A percentile compares a stretch with the other conserved stretches of the same genome.
These are phyloP conservation scores for Rhodotorula taiwanensis DNA, from an alignment of 768 basidiomycete species.

Conservation along the genomic window DNA sequence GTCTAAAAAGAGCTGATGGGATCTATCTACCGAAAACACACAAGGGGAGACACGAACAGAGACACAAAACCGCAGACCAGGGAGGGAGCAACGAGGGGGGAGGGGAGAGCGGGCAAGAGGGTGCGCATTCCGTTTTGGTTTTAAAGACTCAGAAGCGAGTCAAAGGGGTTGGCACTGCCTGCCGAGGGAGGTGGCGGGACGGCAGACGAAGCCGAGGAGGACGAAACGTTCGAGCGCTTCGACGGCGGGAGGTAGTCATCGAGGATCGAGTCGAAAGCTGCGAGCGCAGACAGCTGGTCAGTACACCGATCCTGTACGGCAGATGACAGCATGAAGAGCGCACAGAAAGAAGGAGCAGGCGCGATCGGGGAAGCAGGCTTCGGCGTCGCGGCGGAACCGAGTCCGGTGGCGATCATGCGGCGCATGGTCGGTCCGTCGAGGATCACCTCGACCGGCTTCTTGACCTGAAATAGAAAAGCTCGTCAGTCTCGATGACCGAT, in stretches of 20 bases:
- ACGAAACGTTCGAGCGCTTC: not conserved
- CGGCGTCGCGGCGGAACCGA: slow-evolving; percentile 4
- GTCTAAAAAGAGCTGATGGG: too few relatives aligned
- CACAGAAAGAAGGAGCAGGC: not conserved
- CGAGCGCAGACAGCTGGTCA: not conserved
- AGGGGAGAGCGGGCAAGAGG: not conserved
- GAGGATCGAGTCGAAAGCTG: slow-evolving; percentile 36
- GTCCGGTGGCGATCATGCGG: slow-evolving; percentile 23
- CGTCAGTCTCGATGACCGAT: not conserved
- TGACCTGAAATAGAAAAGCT: not conserved
- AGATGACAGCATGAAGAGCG: not conserved
- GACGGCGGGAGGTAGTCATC: slow-evolving; percentile 33
- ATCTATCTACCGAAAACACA: too few relatives aligned
- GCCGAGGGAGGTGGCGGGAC: slow-evolving; percentile 1
- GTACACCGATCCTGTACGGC: not conserved
- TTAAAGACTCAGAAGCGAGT: slow-evolving; percentile 23
- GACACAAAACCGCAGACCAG: too few relatives aligned
- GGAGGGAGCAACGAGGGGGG: not conserved
- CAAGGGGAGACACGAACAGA: too few relatives aligned
- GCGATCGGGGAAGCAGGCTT: not conserved
- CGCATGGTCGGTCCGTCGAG: slow-evolving; percentile 26
- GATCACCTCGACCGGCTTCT: slow-evolving; percentile 19
- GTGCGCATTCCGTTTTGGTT: too few relatives aligned
- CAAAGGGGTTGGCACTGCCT: slow-evolving; percentile 12
- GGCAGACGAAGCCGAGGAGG: not conserved